Evolutionary conservation across 805 yeast genomes (phyloP), one percentile per base, ranked within the genome.

Genomic region (Kregervanrija fluxuum): DNA sequence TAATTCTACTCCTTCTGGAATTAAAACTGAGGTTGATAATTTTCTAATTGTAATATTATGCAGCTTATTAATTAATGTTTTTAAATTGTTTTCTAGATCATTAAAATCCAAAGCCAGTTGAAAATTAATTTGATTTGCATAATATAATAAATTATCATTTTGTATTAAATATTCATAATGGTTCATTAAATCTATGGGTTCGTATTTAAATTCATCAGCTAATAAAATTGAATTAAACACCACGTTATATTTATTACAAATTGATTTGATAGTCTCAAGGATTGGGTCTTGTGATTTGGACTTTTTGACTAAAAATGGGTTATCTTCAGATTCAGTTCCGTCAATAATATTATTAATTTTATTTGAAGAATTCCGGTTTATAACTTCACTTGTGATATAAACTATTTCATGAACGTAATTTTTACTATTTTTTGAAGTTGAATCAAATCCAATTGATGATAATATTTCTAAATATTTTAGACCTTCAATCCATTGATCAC

Each of bases 161-260:
- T 48, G 41, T 28, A 38, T 44, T 6, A 60, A 30, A n/a, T 30
- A 43, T 11, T 48, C 22, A 37, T 48, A 48, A 46, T 59, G 56
- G 6, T 38, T 33, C 4, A 54, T 8, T 2, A 59, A 32, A 32
- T 59, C 56, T n/a, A 12, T 22, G 3, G 60, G 53, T 11, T 37
- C 42, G 45, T 49, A 56, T 14, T 36, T 46, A 36, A 52, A 59
- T 36, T 62, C 66, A 48, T 62, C 65, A 17, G 55, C 52, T 8
- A 62, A 39, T 5, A 57, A 46, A 6, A 61, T 45, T 8, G 51
- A 45, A 13, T 50, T 54, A 37, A 61, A 58, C 5, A 50, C 45
- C 2, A 58, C 53, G 15, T 48, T 42, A 33, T 41, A 52, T 12
- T 48, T 40, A 3, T 48, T 32, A 38, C 61, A 55, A 1, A 60